Evolutionary conservation across 805 yeast species (phyloP), one percentile per base, ranked within the genome.

Genomic region (Ogataea kodamae): DNA sequence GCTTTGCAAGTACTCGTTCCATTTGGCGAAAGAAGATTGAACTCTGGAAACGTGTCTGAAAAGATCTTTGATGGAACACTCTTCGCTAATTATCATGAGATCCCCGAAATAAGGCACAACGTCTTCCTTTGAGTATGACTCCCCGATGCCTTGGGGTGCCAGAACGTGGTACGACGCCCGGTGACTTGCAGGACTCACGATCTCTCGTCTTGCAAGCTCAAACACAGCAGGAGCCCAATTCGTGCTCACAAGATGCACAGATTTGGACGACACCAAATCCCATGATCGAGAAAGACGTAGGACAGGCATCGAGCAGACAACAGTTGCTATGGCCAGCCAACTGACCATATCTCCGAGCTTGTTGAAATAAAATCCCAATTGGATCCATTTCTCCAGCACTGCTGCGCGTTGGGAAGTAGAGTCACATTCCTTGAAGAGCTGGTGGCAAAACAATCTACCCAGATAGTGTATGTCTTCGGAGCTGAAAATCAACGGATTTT

Each of bases 211-310:
- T 43, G 87, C 94, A 21, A 90, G 67, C 52, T 89, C 97, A 61
- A 84, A 86, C 6, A 86, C 80, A 15, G 90, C 94, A 2, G 94
- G 95, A 0, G 92, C 85, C 97, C 97, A 90, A 48, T 84, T 94
- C 31, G 78, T 76, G 26, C 78, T 73, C 18, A 87, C 74, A 3
- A 75, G 62, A 35, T 74, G 77, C 33, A 84, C 57, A 28, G 73
- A 65, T 18, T 72, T 72, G 13, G 72, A 69, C 9, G 82, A 72
- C 4, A 88, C 84, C 29, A 67, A 64, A 6, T 78, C 64, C 97
- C 97, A 90, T 1, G 89, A 71, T 34, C 73, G 70, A 17, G 72
- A 63, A 28, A 90, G 64, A 45, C 97, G 71, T 37, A 90, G 62
- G 2, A 90, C 68, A 0, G 96, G 95, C 35, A 81, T 75, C 0